Evolutionary conservation across 495 filamentous ascomycete genomes (phyloP), one percentile per base, ranked within the genome.

Genomic region (Delitschia confertaspora): DNA sequence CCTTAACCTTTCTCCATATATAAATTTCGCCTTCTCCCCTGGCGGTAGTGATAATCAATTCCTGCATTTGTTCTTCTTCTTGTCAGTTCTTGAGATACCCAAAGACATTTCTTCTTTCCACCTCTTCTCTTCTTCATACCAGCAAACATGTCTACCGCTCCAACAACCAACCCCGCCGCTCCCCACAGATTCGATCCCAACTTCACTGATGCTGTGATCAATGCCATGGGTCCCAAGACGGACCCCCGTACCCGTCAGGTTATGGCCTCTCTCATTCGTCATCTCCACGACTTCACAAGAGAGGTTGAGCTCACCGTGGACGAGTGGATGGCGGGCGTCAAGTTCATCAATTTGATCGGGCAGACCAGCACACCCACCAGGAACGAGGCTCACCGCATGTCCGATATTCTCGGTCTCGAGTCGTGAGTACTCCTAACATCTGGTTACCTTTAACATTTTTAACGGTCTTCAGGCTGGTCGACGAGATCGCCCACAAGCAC

Each of bases 401-500:
- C 73, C 47, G 85, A 88, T 56, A 74, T 93, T 22, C 73, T 88
- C 45, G 85, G 85, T 40, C 75, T 93, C 13, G 85, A 89, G 65
- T 84, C 83, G 71, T 83, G 63, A 60, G 79, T 56, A 36, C 6
- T 10, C 4, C 25, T 32, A 1, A 13, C n/a, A 4, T 20, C n/a
- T 30, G 31, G 14, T 47, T 21, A 47, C 17, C 36, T n/a, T 19
- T 17, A 11, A 32, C 24, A 11, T 25, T 50, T 10, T 7, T 33
- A 26, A 43, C 29, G 13, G 27, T 11, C 30, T 8, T n/a, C 32
- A 83, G 80, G 16, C 74, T 89, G 41, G 82, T 89, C 47, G 83
- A 87, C 52, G 83, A 88, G 60, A 88, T 89, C 60, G 81, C 83
- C 58, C 81, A 86, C 74, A 85, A 84, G 63, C 73, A 82, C 60